Conservation (phyloP, 305 asterid species). For the Andrographis paniculata region DNA sequence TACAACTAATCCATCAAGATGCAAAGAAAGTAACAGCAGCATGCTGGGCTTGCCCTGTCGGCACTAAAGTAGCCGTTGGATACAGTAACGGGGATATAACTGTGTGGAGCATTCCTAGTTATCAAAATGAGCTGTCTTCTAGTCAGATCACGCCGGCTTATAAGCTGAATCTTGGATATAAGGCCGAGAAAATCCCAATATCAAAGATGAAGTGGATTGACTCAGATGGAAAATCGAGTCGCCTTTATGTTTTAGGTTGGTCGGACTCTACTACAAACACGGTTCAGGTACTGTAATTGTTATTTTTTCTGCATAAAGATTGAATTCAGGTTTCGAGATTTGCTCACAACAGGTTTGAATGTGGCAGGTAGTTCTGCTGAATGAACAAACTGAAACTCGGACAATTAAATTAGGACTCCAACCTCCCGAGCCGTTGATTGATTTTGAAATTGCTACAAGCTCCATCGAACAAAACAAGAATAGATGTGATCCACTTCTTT, state of each 20-base stretch:
- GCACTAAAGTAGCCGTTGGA: constrained; percentile 82
- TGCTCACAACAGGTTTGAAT: constrained; percentile 13
- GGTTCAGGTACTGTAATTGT: too few relatives aligned
- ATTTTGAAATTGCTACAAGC: constrained; percentile 59
- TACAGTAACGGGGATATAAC: constrained; percentile 78
- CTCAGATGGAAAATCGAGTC: constrained; percentile 74
- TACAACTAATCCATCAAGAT: constrained; percentile 47
- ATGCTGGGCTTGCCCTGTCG: constrained; percentile 75
- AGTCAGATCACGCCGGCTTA: constrained; percentile 47
- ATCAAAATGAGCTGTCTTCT: constrained; percentile 23
- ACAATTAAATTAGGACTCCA: constrained; percentile 65
- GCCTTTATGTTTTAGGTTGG: constrained; percentile 65
- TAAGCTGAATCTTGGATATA: constrained; percentile 87
- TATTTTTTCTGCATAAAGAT: too few relatives aligned
- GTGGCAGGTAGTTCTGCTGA: constrained; percentile 76
- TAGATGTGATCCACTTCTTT: constrained; percentile 41
- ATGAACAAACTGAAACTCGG: constrained; percentile 72
- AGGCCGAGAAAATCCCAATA: constrained; percentile 72
- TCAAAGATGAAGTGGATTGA: constrained; percentile 59
- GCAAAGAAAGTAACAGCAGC: constrained; percentile 81
- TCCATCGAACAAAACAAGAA: constrained; percentile 42
- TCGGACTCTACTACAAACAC: constrained; percentile 42
- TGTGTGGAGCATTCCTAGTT: constrained; percentile 61
- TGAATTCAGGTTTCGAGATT: too few relatives aligned
- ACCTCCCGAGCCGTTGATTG: constrained; percentile 46